These are phyloP conservation scores for Colletotrichum lindemuthianum DNA, from an alignment of 2,329 filamentous ascomycete genomes.

Conservation along the genomic window DNA sequence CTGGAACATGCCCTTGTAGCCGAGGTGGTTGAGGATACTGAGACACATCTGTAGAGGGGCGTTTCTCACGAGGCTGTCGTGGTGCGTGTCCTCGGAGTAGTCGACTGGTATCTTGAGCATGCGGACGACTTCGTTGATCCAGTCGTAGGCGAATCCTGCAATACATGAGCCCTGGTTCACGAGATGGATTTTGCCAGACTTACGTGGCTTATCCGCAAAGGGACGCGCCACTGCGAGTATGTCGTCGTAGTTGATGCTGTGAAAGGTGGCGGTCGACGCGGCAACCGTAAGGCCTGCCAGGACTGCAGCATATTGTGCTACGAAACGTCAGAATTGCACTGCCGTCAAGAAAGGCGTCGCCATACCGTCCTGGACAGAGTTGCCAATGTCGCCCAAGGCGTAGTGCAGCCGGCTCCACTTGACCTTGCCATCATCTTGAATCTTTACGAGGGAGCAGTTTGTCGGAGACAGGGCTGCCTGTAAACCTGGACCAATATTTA, in stretches of 20 bases:
- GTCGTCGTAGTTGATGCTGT: constrained; percentile 71
- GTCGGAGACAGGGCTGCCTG: constrained; percentile 71
- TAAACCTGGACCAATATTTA: constrained; percentile 52
- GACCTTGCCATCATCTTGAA: constrained; percentile 67
- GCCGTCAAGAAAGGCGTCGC: constrained; percentile 29
- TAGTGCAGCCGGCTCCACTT: constrained; percentile 68
- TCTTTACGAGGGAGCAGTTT: constrained; percentile 65
- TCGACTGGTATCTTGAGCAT: constrained; percentile 81
- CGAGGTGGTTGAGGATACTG: constrained; percentile 81
- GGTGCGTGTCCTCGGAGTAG: constrained; percentile 79
- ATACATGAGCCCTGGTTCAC: not conserved
- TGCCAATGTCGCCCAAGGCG: constrained; percentile 57
- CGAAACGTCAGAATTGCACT: constrained; percentile 28
- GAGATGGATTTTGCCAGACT: constrained; percentile 22
- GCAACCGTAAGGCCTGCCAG: constrained; percentile 70
- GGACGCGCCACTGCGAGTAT: constrained; percentile 75
- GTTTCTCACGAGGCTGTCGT: constrained; percentile 79
- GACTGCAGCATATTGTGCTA: constrained; percentile 66
- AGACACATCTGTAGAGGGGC: constrained; percentile 78
- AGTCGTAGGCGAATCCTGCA: constrained; percentile 68
- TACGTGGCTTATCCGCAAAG: constrained; percentile 50
- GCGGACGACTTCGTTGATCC: constrained; percentile 73
- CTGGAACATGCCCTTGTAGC: constrained; percentile 72
- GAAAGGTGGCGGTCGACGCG: constrained; percentile 56
- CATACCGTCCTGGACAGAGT: constrained; percentile 60